Percentiles rank a stretch among this genome's conserved stretches.
phyloP scores from a whole-genome alignment of 1,139 yeast genomes.

The Pichia sp. region DNA sequence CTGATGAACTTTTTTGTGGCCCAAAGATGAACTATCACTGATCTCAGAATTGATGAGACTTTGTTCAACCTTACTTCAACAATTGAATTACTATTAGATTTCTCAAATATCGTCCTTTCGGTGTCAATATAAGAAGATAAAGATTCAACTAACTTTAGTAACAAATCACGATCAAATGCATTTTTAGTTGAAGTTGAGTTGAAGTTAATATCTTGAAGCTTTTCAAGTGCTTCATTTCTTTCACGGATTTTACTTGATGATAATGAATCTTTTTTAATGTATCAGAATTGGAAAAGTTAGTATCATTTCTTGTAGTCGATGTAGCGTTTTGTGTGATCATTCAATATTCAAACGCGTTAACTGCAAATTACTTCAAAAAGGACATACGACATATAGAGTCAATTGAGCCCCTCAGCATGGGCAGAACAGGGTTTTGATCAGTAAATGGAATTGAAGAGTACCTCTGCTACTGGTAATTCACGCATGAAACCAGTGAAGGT shows the following conservation, averaged over 20 bases:
- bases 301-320: not conserved
- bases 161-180: slow-evolving; percentile 21
- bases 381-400: slow-evolving; percentile 15
- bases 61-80: slow-evolving; percentile 41
- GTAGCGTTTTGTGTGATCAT: no score
- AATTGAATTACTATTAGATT: slow-evolving; percentile 30
- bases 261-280: slow-evolving; percentile 27
- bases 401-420: slow-evolving; percentile 9
- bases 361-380: no score
- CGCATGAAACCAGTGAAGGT: no score
- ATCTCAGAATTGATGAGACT: slow-evolving; percentile 39
- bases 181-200: slow-evolving; percentile 21
- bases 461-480: no score
- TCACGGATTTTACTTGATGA: slow-evolving; percentile 50
- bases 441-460: not conserved
- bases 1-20: slow-evolving; percentile 19
- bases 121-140: slow-evolving; percentile 40
- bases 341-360: no score
- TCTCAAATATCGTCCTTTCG: slow-evolving; percentile 39
- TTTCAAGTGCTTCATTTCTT: slow-evolving; percentile 46
- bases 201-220: slow-evolving; percentile 36
- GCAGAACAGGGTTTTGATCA: not conserved
- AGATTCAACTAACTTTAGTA: slow-evolving; percentile 34
- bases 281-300: not conserved
- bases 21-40: slow-evolving; percentile 32